These are phyloP conservation scores for Jackrogersella multiformis DNA, from an alignment of 495 filamentous ascomycete genomes.

Conservation along the genomic window DNA sequence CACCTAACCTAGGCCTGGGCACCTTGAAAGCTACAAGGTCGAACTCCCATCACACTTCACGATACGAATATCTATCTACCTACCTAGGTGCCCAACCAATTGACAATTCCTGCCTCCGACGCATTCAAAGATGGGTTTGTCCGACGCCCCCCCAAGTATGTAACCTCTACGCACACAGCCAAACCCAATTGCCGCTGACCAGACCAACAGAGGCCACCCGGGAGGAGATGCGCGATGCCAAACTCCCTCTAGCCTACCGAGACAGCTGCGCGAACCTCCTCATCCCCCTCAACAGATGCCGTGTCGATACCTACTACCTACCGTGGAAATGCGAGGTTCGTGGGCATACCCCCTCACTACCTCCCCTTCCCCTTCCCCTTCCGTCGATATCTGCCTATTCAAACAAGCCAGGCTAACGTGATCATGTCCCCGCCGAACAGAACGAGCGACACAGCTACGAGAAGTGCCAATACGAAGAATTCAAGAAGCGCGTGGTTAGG, in stretches of 20 bases:
- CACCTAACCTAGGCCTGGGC: too few relatives aligned
- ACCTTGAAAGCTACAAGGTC: constrained; percentile 11
- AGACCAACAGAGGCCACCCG: constrained; percentile 71
- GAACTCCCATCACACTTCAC: constrained; percentile 10
- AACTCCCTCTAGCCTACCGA: constrained; percentile 87
- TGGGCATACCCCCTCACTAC: constrained; percentile 8
- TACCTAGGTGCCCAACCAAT: constrained; percentile 19
- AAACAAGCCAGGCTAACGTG: constrained; percentile 5
- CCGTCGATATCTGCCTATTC: background rate
- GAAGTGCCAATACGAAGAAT: constrained; percentile 98
- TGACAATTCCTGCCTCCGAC: constrained; percentile 35
- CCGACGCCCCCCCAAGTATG: constrained; percentile 52
- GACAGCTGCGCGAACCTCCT: constrained; percentile 94
- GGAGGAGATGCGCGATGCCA: constrained; percentile 91
- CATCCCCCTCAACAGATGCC: constrained; percentile 95
- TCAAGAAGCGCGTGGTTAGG: constrained; percentile 97
- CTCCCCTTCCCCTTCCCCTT: background rate
- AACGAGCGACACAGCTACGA: constrained; percentile 96
- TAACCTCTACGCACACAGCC: background rate
- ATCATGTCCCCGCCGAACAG: constrained; percentile 54
- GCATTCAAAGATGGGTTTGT: constrained; percentile 50
- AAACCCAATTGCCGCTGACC: background rate
- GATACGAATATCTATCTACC: background rate
- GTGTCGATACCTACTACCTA: constrained; percentile 88
- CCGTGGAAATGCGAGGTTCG: constrained; percentile 98